Percentiles rank a stretch among this genome's conserved stretches.
These are phyloP conservation scores for Pisolithus microcarpus DNA, from an alignment of 768 basidiomycete genomes.

Conservation along the genomic window DNA sequence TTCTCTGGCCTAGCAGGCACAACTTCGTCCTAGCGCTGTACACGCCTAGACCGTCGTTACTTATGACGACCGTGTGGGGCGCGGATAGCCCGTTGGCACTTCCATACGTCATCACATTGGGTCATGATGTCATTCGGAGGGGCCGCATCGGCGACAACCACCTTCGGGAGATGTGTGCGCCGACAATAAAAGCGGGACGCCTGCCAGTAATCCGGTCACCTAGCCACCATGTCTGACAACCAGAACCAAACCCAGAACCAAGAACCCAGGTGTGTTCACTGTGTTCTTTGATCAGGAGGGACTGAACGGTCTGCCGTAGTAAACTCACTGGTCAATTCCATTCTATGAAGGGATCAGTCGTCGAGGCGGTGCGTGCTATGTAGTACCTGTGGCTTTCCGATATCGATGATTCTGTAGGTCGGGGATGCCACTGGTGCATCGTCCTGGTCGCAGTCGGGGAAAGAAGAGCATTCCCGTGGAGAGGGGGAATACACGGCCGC, in stretches of 20 bases:
- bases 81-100: too few species aligned
- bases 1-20: too few species aligned
- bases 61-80: too few species aligned
- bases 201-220: too few species aligned
- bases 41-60: too few species aligned
- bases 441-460: conserved; percentile 39
- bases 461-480: conserved; percentile 44
- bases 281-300: background rate
- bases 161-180: too few species aligned
- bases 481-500: conserved; percentile 42
- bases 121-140: too few species aligned
- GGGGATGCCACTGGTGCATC: conserved; percentile 39
- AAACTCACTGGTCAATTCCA: conserved; percentile 31
- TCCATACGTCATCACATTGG: too few species aligned
- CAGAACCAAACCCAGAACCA: conserved; percentile 8
- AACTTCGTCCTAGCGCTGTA: too few species aligned
- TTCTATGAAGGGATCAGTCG: conserved; percentile 30
- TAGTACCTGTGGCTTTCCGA: background rate
- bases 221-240: background rate
- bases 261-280: conserved; percentile 19
- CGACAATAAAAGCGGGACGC: too few species aligned
- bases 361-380: conserved; percentile 25
- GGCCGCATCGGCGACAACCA: too few species aligned
- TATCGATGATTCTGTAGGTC: conserved; percentile 13
- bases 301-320: conserved; percentile 10